Evolutionary conservation across 768 basidiomycete species (phyloP).

Genomic region (Calocera cornea): DNA sequence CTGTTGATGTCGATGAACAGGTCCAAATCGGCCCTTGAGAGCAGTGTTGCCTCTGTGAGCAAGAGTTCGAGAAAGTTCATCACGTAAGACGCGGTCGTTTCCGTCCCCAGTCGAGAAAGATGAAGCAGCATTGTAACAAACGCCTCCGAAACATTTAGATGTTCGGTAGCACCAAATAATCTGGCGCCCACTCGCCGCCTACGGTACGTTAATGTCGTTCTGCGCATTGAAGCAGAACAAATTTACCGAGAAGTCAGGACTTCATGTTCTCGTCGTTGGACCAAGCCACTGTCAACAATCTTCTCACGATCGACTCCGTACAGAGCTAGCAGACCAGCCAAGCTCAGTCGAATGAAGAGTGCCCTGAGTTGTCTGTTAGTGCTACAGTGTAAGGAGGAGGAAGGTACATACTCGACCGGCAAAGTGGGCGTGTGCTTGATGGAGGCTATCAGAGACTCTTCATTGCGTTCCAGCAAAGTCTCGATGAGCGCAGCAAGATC

Average conservation of each 20-base stretch:
- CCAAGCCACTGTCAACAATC: conserved; percentile 34
- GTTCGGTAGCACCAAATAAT: not conserved
- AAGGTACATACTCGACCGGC: not conserved
- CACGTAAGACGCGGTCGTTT: not conserved
- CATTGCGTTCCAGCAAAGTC: not conserved
- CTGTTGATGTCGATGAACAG: conserved; percentile 59
- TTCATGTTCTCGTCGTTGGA: conserved; percentile 36
- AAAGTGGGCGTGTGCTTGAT: not conserved
- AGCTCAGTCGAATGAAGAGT: conserved; percentile 44
- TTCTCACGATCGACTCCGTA: conserved; percentile 50
- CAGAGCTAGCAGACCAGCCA: conserved; percentile 47
- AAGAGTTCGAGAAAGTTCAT: not conserved
- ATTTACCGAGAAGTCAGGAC: conserved; percentile 46
- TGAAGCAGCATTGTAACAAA: not conserved
- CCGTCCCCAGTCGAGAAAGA: not conserved
- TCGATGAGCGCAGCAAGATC: conserved; percentile 26
- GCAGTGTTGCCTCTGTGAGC: not conserved
- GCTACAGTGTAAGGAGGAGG: not conserved
- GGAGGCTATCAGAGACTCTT: not conserved
- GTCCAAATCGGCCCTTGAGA: conserved; percentile 27
- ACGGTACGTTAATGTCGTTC: not conserved
- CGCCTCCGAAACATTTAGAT: not conserved
- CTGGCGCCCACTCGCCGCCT: not conserved
- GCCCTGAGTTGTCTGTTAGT: conserved; percentile 20
- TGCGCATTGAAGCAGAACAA: not conserved